Evolutionary conservation across 2,329 filamentous ascomycete species (phyloP), one percentile per base, ranked within the genome.

Genomic region (Pleomassaria siparia): DNA sequence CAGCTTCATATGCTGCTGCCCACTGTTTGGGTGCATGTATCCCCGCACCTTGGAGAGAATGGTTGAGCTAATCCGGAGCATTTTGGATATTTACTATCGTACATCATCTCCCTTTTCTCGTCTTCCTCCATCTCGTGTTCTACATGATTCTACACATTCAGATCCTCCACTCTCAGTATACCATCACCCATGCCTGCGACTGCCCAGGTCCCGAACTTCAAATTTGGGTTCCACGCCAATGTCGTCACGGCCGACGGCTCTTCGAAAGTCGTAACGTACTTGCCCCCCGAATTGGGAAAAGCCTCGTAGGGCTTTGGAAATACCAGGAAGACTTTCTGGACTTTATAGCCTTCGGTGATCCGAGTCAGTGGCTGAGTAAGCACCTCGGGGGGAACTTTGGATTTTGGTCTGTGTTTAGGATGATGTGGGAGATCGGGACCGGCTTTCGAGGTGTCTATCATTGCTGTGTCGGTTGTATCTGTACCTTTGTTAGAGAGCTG

Each of bases 161-260:
- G 47, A 61, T 80, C 77, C 57, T 80, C 76, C 0, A 80, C 72
- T 43, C 76, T 73, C 29, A 80, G 47, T 47, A 79, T 53, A 9
- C 77, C 77, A 61, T 71, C 71, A 2, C 69, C 76, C 64, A 74
- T 72, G 2, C 75, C 77, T 15, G 76, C 77, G 4, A 75, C 74
- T 6, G 77, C 77, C 77, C 77, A 80, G 0, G 74, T 75, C 6
- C 73, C 77, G 47, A 63, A 74, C 33, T 64, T 69, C 18, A 74
- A 24, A 57, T 79, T 80, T n/a, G 74, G 74, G 57, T 80, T 80
- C 77, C 77, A 80, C 12, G 71, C 67, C 36, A 79, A 56, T 8
- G 68, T 63, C 15, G 74, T 75, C 5, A 78, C 62, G 1, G 71
- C 72, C 10, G 72, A 72, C 46, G 71, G 62, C 53, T 74, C 70